A percentile compares a stretch with the other conserved stretches of the same genome.
Evolutionary conservation across 1,284 basidiomycete species (phyloP).

Genomic region (Ganoderma lucidum): DNA sequence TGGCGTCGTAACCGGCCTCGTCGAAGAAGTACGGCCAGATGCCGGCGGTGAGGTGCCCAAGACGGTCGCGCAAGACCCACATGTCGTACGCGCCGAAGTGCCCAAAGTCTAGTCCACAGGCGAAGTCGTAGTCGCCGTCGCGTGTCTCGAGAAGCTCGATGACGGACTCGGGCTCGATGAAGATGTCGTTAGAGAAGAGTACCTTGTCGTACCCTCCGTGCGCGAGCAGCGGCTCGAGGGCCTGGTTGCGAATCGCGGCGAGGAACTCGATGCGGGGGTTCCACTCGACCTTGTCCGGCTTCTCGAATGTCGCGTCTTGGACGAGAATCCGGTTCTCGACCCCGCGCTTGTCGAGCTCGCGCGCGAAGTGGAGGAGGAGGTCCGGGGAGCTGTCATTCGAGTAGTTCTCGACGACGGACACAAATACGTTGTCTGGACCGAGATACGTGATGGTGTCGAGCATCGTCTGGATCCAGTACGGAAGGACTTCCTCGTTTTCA

Average conservation of each 20-base stretch:
- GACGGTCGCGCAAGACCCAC: constrained; percentile 54
- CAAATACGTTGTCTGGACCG: constrained; percentile 57
- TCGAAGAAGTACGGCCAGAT: constrained; percentile 65
- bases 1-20: constrained; percentile 41
- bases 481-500: constrained; percentile 48
- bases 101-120: constrained; percentile 60
- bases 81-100: constrained; percentile 55
- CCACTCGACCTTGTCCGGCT: constrained; percentile 45
- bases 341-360: constrained; percentile 40
- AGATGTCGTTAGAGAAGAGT: constrained; percentile 61
- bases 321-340: constrained; percentile 47
- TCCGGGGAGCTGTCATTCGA: constrained; percentile 53
- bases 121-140: constrained; percentile 59
- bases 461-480: constrained; percentile 50
- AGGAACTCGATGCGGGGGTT: constrained; percentile 54
- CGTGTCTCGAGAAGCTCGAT: constrained; percentile 56
- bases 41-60: constrained; percentile 49
- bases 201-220: constrained; percentile 51
- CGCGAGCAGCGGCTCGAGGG: constrained; percentile 51
- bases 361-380: constrained; percentile 48
- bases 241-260: constrained; percentile 54
- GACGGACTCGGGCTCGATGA: constrained; percentile 53
- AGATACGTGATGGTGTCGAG: constrained; percentile 50
- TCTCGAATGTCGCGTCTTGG: constrained; percentile 40
- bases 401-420: constrained; percentile 65